These are phyloP conservation scores for Tricholoma sp. DNA, from an alignment of 768 basidiomycete species.

Conservation along the genomic window DNA sequence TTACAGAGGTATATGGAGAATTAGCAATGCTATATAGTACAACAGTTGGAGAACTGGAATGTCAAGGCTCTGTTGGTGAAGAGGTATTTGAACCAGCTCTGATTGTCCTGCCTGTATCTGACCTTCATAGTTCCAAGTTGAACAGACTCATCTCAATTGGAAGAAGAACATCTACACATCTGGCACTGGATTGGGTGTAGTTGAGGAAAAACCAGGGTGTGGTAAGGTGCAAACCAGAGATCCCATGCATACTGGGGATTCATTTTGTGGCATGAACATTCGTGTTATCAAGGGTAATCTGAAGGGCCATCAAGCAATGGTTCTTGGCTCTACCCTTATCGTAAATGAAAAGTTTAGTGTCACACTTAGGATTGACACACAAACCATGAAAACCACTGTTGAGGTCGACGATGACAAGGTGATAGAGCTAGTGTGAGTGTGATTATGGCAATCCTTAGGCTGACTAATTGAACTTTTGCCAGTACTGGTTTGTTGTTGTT, in stretches of 20 bases:
- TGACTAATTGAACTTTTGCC: not conserved
- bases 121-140: not conserved
- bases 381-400: not conserved
- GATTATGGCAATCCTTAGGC: no score
- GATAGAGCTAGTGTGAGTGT: no score
- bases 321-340: not conserved
- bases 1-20: not conserved
- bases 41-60: not conserved
- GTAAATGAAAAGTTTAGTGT: not conserved
- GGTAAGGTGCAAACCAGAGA: not conserved
- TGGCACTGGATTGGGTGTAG: not conserved
- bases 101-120: not conserved
- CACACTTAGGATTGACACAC: not conserved
- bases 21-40: not conserved
- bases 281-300: no score
- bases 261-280: not conserved
- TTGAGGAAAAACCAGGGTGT: not conserved
- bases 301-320: no score
- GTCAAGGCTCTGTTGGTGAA: not conserved
- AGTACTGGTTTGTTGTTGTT: not conserved
- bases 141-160: not conserved
- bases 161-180: not conserved
- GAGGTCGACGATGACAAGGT: not conserved
- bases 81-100: not conserved
- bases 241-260: not conserved